Evolutionary conservation across 2,329 filamentous ascomycete genomes (phyloP).

Genomic region (Rosellinia necatrix): DNA sequence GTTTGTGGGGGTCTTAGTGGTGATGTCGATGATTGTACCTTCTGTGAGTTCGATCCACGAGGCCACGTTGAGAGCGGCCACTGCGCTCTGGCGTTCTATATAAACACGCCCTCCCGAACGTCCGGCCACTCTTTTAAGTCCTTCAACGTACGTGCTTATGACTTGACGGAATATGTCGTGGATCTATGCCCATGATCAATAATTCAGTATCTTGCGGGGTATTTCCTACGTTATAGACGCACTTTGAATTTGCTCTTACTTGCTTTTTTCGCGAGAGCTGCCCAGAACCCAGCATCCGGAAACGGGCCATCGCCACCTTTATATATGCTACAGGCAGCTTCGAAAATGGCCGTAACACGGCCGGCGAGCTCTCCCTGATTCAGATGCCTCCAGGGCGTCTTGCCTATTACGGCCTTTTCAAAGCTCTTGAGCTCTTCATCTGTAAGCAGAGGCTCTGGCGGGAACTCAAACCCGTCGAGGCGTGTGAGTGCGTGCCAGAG

Average conservation of each 20-base stretch:
- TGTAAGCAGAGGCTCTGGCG: background rate
- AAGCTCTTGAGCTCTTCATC: background rate
- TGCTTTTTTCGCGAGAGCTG: conserved; percentile 4
- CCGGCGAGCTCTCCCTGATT: background rate
- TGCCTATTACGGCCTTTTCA: background rate
- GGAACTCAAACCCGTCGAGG: conserved; percentile 13
- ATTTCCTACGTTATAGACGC: too few relatives aligned
- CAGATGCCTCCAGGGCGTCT: conserved; percentile 1
- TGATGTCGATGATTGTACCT: conserved; percentile 4
- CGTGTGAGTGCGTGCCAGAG: conserved; percentile 7
- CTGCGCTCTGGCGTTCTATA: conserved; percentile 1
- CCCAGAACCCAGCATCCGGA: background rate
- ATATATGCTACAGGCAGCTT: background rate
- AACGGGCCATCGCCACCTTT: background rate
- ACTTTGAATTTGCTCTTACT: conserved; percentile 4
- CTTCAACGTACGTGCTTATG: conserved; percentile 1
- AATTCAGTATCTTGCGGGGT: too few relatives aligned
- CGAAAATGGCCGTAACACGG: conserved; percentile 4
- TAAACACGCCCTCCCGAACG: background rate
- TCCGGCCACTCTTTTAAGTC: background rate
- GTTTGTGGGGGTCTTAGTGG: background rate
- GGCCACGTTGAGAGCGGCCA: conserved; percentile 1
- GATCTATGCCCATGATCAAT: too few relatives aligned
- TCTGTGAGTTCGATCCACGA: conserved; percentile 9
- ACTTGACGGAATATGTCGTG: background rate